Evolutionary conservation across 208 protist species (phyloP).

Genomic region (Histomonas meleagridis): DNA sequence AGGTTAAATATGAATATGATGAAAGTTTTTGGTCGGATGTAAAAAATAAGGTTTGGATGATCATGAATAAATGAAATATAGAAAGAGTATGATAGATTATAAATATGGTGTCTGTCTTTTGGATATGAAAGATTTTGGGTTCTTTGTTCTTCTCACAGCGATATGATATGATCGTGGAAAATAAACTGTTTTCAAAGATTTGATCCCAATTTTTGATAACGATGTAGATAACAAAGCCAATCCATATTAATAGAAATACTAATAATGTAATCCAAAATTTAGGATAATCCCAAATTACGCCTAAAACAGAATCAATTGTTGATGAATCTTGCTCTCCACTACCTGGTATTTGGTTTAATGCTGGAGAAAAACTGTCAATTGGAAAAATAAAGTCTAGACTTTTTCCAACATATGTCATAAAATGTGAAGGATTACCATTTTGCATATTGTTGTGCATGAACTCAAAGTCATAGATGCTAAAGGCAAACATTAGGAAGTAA

Average conservation of each 20-base stretch:
- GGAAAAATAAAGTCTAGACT: too few relatives aligned
- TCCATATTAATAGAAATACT: not conserved
- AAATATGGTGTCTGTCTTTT: not conserved
- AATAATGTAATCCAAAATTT: not conserved
- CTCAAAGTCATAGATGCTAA: not conserved
- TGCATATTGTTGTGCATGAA: not conserved
- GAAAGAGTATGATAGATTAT: not conserved
- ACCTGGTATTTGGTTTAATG: not conserved
- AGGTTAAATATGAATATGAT: not conserved
- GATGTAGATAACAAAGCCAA: not conserved
- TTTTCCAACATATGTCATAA: not conserved
- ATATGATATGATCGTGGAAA: not conserved
- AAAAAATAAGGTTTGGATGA: not conserved
- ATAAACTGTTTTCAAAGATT: not conserved
- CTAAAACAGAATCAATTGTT: not conserved
- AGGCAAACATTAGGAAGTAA: slow-evolving; percentile 2
- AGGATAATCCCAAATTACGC: not conserved
- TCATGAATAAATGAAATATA: not conserved
- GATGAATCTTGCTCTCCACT: not conserved
- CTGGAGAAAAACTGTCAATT: not conserved
- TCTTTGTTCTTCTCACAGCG: not conserved
- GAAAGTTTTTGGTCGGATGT: not conserved
- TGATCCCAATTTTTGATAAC: not conserved
- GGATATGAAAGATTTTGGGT: not conserved
- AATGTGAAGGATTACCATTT: not conserved